phyloP scores from a whole-genome alignment of 176 grass and related monocot species.

The Elaeis guineensis region DNA sequence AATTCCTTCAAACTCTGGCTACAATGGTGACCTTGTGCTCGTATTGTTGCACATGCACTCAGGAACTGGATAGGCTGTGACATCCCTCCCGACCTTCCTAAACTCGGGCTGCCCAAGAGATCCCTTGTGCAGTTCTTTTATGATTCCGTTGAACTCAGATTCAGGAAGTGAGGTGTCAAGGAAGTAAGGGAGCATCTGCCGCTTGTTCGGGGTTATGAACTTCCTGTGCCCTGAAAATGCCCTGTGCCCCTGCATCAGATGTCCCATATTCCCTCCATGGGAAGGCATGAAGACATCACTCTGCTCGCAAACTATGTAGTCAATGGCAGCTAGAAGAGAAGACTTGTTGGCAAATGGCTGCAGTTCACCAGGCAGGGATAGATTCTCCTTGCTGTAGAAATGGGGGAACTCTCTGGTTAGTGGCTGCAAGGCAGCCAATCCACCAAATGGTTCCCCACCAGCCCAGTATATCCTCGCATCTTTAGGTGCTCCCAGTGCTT shows the following conservation, averaged over 20 bases:
- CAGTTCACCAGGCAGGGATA: constrained; percentile 22
- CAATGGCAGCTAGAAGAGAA: constrained; percentile 34
- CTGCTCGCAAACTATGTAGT: constrained; percentile 47
- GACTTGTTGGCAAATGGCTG: constrained; percentile 21
- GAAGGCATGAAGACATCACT: constrained; percentile 47
- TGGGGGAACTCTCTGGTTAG: constrained; percentile 28
- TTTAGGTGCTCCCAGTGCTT: constrained; percentile 29
- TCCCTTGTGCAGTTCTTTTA: constrained; percentile 26
- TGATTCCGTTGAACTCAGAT: constrained; percentile 22
- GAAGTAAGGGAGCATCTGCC: constrained; percentile 30
- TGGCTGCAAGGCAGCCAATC: constrained; percentile 3
- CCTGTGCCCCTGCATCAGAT: constrained; percentile 30
- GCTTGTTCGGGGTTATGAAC: constrained; percentile 39
- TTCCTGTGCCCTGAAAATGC: constrained; percentile 40
- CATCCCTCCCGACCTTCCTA: constrained; percentile 24
- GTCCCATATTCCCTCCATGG: constrained; percentile 50
- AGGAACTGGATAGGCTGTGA: constrained; percentile 37
- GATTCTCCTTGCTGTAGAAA: constrained; percentile 32
- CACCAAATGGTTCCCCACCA: constrained; percentile 35
- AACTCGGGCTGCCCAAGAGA: constrained; percentile 35
- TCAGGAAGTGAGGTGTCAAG: constrained; percentile 17
- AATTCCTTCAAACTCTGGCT: no score
- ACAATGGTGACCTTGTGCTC: background rate
- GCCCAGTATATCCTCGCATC: constrained; percentile 43
- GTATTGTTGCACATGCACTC: constrained; percentile 47